These are phyloP conservation scores for Macrophomina phaseolina DNA, from an alignment of 2,329 filamentous ascomycete species.

Conservation along the genomic window DNA sequence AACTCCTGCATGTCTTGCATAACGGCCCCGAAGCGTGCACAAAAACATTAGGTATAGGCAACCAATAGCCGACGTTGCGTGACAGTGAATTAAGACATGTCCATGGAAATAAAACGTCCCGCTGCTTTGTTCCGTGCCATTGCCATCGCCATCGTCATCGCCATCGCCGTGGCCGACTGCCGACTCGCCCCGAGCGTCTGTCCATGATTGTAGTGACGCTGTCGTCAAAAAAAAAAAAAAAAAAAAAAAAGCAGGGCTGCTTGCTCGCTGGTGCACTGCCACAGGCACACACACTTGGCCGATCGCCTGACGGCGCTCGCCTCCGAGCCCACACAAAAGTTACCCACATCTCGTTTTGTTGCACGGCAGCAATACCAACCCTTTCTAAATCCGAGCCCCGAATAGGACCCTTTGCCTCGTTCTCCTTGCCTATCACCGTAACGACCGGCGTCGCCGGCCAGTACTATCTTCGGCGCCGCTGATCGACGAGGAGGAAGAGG, in stretches of 20 bases:
- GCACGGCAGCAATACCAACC: background rate
- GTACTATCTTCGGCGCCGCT: background rate
- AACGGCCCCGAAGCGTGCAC: constrained; percentile 1
- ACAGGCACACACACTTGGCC: background rate
- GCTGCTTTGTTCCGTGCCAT: background rate
- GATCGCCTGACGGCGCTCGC: background rate
- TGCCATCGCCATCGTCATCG: too few species aligned
- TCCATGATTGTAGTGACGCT: background rate
- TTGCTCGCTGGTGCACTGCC: constrained; percentile 10
- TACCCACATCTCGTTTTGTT: constrained; percentile 15
- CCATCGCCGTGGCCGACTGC: background rate
- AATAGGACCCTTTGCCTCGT: background rate
- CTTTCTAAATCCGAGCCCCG: background rate
- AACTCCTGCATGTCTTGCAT: constrained; percentile 10
- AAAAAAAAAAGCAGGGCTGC: background rate
- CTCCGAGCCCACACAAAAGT: background rate
- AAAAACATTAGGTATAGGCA: constrained; percentile 3
- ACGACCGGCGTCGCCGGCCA: background rate
- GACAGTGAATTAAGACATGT: constrained; percentile 1
- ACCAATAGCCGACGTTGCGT: constrained; percentile 3
- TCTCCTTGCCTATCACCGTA: constrained; percentile 19
- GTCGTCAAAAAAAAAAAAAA: background rate
- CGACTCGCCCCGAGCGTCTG: background rate
- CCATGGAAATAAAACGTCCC: background rate
- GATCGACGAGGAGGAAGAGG: background rate